Evolutionary conservation across 2,329 filamentous ascomycete genomes (phyloP).

Genomic region (Davidsoniella australis): DNA sequence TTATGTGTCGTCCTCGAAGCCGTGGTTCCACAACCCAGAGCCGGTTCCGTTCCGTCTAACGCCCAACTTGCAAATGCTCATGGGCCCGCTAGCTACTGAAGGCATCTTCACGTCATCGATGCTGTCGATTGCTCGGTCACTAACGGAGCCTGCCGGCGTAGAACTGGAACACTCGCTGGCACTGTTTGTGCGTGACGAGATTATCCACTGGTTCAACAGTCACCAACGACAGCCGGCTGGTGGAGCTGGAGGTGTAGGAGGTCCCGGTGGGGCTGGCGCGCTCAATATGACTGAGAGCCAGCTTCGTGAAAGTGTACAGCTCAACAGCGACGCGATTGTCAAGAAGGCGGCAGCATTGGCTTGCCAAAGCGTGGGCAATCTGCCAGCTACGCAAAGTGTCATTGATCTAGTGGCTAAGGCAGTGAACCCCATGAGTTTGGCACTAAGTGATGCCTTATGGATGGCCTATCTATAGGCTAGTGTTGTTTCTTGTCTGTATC

Average conservation of each 20-base stretch:
- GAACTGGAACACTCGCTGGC: constrained; percentile 92
- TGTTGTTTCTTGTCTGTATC: not conserved
- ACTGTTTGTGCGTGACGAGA: constrained; percentile 92
- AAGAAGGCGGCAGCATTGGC: constrained; percentile 78
- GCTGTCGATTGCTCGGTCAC: constrained; percentile 88
- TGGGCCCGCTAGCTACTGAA: constrained; percentile 90
- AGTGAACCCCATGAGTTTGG: constrained; percentile 79
- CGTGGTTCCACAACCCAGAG: constrained; percentile 88
- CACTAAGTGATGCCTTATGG: constrained; percentile 82
- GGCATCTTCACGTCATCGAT: constrained; percentile 90
- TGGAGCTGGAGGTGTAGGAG: not conserved
- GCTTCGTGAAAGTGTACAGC: constrained; percentile 62
- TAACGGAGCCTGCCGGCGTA: constrained; percentile 63
- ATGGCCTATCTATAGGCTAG: constrained; percentile 74
- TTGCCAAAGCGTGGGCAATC: constrained; percentile 56
- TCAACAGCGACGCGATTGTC: constrained; percentile 80
- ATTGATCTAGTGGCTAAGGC: constrained; percentile 88
- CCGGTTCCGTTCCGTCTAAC: constrained; percentile 94
- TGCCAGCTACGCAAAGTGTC: constrained; percentile 92
- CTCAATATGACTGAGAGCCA: constrained; percentile 38
- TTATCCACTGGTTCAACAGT: constrained; percentile 90
- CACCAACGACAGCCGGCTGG: constrained; percentile 37
- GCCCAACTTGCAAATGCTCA: constrained; percentile 85
- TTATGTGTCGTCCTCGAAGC: constrained; percentile 66
- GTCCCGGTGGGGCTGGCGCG: constrained; percentile 20